These are phyloP conservation scores for Globisporangium acanthophoron DNA, from an alignment of 352 stramenopile species.

Conservation along the genomic window DNA sequence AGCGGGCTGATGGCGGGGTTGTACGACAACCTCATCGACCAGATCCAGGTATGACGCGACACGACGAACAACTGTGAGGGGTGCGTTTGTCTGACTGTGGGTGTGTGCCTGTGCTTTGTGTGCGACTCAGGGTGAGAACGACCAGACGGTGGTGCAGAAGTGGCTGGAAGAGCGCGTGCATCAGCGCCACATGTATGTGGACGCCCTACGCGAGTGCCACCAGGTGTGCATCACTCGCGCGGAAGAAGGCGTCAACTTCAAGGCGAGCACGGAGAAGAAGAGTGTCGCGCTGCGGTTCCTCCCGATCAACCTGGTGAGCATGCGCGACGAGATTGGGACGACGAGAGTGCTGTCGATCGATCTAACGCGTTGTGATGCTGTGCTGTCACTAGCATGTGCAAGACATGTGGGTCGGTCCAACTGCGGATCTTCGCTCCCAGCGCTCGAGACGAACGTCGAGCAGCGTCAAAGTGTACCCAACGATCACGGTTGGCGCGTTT, in stretches of 20 bases:
- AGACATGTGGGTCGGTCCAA: conserved; percentile 80
- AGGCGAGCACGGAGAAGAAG: conserved; percentile 82
- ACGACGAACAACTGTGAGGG: not conserved
- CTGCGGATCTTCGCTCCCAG: conserved; percentile 58
- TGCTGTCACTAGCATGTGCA: conserved; percentile 50
- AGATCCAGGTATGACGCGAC: conserved; percentile 42
- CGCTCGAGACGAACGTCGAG: conserved; percentile 51
- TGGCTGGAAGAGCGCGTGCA: conserved; percentile 74
- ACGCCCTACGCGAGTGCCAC: conserved; percentile 62
- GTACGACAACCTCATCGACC: conserved; percentile 84
- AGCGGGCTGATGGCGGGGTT: conserved; percentile 49
- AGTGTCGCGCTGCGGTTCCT: conserved; percentile 66
- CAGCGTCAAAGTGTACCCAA: conserved; percentile 59
- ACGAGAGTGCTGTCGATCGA: not conserved
- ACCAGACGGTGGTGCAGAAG: conserved; percentile 56
- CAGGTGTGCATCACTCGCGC: conserved; percentile 61
- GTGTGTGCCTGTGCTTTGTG: not conserved
- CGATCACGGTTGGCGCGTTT: conserved; percentile 75
- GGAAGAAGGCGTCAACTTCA: conserved; percentile 72
- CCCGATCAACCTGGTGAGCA: conserved; percentile 63
- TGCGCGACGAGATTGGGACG: not conserved
- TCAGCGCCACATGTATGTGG: conserved; percentile 63
- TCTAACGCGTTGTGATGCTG: not conserved
- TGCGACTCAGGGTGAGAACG: conserved; percentile 45
- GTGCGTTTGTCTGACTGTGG: not conserved